Conservation (phyloP, 1,284 basidiomycete genomes). For the Phenoliferia sp. region DNA sequence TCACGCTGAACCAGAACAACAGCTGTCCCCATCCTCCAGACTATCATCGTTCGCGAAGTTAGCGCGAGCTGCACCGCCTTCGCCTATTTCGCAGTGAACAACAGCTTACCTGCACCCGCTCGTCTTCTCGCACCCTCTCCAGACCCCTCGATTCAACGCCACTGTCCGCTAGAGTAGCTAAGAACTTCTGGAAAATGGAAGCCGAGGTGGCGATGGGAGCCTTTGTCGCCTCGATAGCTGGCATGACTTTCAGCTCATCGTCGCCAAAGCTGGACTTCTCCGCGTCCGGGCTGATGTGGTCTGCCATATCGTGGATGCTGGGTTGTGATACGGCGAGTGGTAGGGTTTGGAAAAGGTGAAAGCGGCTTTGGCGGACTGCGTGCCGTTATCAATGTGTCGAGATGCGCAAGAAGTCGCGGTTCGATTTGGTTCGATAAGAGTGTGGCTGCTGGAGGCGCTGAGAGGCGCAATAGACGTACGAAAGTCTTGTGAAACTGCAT, state of each 20-base stretch:
- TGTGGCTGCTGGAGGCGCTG: too few relatives aligned
- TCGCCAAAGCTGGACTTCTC: background rate
- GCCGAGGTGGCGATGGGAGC: background rate
- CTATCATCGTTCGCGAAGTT: background rate
- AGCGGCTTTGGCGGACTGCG: too few relatives aligned
- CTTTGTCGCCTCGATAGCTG: background rate
- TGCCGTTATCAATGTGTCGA: too few relatives aligned
- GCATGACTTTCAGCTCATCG: background rate
- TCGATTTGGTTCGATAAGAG: too few relatives aligned
- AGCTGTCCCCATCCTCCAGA: constrained; percentile 45
- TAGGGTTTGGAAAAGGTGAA: too few relatives aligned
- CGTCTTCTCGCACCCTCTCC: constrained; percentile 52
- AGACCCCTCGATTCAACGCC: constrained; percentile 54
- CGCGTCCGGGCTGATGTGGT: too few relatives aligned
- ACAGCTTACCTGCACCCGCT: constrained; percentile 47
- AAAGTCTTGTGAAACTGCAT: too few relatives aligned
- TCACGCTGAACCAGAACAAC: constrained; percentile 38
- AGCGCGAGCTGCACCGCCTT: background rate
- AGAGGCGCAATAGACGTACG: too few relatives aligned
- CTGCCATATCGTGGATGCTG: too few relatives aligned
- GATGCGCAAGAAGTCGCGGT: too few relatives aligned
- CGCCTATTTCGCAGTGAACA: background rate
- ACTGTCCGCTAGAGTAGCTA: constrained; percentile 47
- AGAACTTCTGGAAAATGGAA: constrained; percentile 18
- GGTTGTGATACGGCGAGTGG: too few relatives aligned